Percentiles rank a stretch among this genome's conserved stretches.
Evolutionary conservation across 352 stramenopile genomes (phyloP).

Genomic region (Peronospora farinosa): DNA sequence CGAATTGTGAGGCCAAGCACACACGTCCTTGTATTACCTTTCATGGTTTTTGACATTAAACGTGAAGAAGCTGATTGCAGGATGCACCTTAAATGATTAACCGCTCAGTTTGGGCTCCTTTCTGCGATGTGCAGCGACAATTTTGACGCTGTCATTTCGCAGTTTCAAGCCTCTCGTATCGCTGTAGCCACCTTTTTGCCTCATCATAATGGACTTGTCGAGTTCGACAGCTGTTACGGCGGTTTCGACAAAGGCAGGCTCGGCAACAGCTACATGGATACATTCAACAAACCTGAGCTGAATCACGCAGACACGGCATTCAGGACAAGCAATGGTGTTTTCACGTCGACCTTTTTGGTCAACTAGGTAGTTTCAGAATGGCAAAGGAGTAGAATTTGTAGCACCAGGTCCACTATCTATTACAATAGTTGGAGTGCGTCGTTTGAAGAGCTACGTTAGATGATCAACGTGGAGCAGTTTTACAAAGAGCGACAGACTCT

Average conservation of each 20-base stretch:
- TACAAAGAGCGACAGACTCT: no score
- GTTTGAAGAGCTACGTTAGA: no score
- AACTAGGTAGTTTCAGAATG: no score
- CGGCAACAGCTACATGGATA: slow-evolving; percentile 10
- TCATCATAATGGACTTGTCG: slow-evolving; percentile 31
- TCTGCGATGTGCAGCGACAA: slow-evolving; percentile 35
- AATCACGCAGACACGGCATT: slow-evolving; percentile 49
- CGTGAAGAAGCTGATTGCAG: slow-evolving; percentile 8
- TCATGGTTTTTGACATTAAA: slow-evolving; percentile 11
- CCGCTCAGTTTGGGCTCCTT: no score
- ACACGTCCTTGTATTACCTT: slow-evolving; percentile 21
- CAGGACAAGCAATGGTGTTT: slow-evolving; percentile 26
- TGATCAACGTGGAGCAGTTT: no score
- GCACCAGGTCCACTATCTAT: no score
- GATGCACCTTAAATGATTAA: slow-evolving; percentile 16
- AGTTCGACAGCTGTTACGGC: slow-evolving; percentile 40
- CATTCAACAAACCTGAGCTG: slow-evolving; percentile 34
- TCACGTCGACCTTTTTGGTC: no score
- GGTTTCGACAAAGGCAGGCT: neutral
- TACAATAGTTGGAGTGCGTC: no score
- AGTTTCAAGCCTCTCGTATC: slow-evolving; percentile 12
- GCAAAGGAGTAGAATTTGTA: no score
- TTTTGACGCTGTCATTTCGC: slow-evolving; percentile 28
- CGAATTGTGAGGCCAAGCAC: slow-evolving; percentile 6
- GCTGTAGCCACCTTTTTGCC: no score